phyloP scores from a whole-genome alignment of 495 filamentous ascomycete species.

The Tuber borchii region DNA sequence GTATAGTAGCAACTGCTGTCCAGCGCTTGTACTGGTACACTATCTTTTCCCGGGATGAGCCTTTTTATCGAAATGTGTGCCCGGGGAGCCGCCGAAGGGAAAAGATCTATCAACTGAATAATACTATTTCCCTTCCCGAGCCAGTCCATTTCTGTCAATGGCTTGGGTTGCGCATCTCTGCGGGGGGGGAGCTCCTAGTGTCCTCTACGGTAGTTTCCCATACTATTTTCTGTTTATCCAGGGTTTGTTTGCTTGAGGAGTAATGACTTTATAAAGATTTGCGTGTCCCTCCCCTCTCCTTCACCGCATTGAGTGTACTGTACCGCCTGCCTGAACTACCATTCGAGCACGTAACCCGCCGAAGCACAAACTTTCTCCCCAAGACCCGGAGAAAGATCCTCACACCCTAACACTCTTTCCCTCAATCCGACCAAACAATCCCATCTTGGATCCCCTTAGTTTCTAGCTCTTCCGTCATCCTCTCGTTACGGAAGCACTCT shows the following conservation, averaged over 20 bases:
- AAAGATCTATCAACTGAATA: neutral
- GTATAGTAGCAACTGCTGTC: neutral
- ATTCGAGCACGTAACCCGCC: neutral
- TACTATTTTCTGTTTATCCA: neutral
- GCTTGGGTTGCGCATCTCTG: neutral
- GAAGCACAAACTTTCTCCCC: neutral
- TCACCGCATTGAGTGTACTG: neutral
- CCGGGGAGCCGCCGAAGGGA: neutral
- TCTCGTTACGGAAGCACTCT: neutral
- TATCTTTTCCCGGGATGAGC: neutral
- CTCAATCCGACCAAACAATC: neutral
- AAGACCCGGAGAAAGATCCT: slow-evolving; percentile 6
- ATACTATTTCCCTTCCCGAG: neutral
- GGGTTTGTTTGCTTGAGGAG: slow-evolving; percentile 10
- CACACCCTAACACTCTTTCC: slow-evolving; percentile 14
- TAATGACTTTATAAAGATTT: slow-evolving; percentile 9
- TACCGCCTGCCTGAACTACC: neutral
- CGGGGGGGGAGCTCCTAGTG: neutral
- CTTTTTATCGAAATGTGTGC: neutral
- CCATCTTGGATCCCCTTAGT: neutral
- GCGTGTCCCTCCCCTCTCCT: slow-evolving; percentile 8
- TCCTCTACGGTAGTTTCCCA: neutral
- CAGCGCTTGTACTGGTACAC: neutral
- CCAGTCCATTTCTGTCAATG: neutral
- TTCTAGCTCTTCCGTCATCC: neutral